These are phyloP conservation scores for Purpureocillium lavendulum DNA, from an alignment of 2,329 filamentous ascomycete genomes.

Conservation along the genomic window DNA sequence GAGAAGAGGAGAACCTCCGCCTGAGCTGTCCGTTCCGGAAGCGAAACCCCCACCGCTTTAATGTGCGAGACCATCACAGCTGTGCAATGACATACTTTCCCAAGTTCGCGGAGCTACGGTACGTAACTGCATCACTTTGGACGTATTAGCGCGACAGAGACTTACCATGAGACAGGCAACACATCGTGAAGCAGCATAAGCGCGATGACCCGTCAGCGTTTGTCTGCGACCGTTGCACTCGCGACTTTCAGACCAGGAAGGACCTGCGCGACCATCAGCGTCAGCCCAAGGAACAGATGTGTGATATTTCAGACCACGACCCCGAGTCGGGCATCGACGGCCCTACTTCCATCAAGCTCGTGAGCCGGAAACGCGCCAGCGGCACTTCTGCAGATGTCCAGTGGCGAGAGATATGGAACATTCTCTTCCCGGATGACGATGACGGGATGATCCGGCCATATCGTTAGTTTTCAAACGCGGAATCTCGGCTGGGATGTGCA, in stretches of 20 bases:
- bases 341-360: slow-evolving; percentile 28
- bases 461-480: slow-evolving; percentile 12
- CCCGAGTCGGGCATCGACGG: slow-evolving; percentile 31
- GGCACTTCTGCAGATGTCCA: slow-evolving; percentile 28
- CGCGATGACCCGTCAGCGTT: slow-evolving; percentile 31
- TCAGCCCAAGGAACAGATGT: slow-evolving; percentile 31
- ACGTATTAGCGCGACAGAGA: too few relatives aligned
- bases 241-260: slow-evolving; percentile 27
- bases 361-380: slow-evolving; percentile 29
- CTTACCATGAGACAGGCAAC: slow-evolving; percentile 19
- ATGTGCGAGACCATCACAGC: slow-evolving; percentile 34
- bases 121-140: slow-evolving; percentile 1
- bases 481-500: too few relatives aligned
- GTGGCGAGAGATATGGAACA: slow-evolving; percentile 33
- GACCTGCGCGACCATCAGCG: slow-evolving; percentile 31
- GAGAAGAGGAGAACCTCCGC: slow-evolving; percentile 28
- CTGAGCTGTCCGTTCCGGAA: slow-evolving; percentile 36
- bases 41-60: slow-evolving; percentile 35
- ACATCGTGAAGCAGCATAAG: slow-evolving; percentile 34
- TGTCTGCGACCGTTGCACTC: slow-evolving; percentile 30
- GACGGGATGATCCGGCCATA: slow-evolving; percentile 21
- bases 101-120: slow-evolving; percentile 32
- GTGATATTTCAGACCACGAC: slow-evolving; percentile 30
- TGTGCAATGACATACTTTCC: slow-evolving; percentile 35
- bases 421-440: slow-evolving; percentile 31